Evolutionary conservation across 2,329 filamentous ascomycete species (phyloP).

Genomic region (Berkeleyomyces rouxiae): DNA sequence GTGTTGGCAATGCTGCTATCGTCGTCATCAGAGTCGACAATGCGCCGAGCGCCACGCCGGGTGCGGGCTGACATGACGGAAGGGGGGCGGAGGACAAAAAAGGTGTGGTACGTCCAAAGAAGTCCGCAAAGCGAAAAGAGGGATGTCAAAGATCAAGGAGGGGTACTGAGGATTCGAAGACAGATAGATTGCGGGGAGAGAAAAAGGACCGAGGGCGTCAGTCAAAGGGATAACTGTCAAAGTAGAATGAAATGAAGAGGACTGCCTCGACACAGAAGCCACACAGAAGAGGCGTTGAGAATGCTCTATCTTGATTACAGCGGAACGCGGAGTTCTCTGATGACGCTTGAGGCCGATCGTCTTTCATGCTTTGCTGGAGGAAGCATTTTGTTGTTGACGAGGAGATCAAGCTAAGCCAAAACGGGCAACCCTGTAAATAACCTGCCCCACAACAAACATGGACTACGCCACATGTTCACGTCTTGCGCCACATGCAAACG

Average conservation of each 20-base stretch:
- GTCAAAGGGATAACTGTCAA: too few species aligned
- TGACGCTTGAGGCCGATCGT: background rate
- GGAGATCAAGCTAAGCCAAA: slow-evolving; percentile 6
- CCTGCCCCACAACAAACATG: slow-evolving; percentile 2
- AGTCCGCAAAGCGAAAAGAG: background rate
- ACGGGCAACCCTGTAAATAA: slow-evolving; percentile 10
- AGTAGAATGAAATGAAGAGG: too few species aligned
- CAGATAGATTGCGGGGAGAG: background rate
- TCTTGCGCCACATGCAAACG: slow-evolving; percentile 5
- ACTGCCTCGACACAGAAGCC: too few species aligned
- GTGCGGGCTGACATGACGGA: slow-evolving; percentile 24
- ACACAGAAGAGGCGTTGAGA: too few species aligned
- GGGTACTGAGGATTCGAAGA: background rate
- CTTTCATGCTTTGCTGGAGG: background rate
- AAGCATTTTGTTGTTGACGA: background rate
- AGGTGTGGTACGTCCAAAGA: background rate
- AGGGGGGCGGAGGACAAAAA: slow-evolving; percentile 13
- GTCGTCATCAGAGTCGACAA: slow-evolving; percentile 58
- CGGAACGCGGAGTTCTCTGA: background rate
- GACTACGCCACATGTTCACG: background rate
- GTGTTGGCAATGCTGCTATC: slow-evolving; percentile 33
- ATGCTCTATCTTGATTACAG: background rate
- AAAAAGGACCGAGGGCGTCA: background rate
- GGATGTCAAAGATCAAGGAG: background rate
- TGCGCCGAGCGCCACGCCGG: slow-evolving; percentile 28